Evolutionary conservation across 495 filamentous ascomycete species (phyloP).

Genomic region (Polyplosphaeria fusca): DNA sequence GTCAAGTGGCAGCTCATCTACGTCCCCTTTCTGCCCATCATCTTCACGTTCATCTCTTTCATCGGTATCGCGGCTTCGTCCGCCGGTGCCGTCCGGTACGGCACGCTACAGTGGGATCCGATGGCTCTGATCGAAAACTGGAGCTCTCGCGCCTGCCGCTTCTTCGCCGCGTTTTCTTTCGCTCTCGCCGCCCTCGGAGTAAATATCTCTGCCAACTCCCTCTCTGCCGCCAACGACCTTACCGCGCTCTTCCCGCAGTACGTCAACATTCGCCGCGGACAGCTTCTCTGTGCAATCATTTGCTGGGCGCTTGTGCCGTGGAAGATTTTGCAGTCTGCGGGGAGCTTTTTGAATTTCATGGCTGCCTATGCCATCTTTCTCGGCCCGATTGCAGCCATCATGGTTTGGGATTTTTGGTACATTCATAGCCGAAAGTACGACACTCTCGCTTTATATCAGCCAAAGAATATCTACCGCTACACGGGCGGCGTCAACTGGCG

Average conservation of each 20-base stretch:
- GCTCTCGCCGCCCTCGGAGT: conserved; percentile 56
- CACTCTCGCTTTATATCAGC: conserved; percentile 55
- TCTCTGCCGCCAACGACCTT: conserved; percentile 59
- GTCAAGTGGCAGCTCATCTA: conserved; percentile 55
- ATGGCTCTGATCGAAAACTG: conserved; percentile 51
- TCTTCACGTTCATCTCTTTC: conserved; percentile 51
- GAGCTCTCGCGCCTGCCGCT: conserved; percentile 54
- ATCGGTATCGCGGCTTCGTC: conserved; percentile 40
- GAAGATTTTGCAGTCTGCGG: conserved; percentile 60
- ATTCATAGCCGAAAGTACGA: conserved; percentile 61
- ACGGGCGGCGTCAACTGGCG: conserved; percentile 61
- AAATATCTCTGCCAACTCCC: conserved; percentile 59
- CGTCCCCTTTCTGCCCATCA: conserved; percentile 56
- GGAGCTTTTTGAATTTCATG: conserved; percentile 60
- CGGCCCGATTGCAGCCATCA: conserved; percentile 64
- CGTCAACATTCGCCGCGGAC: conserved; percentile 57
- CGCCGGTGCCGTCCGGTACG: conserved; percentile 44
- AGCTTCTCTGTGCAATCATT: conserved; percentile 52
- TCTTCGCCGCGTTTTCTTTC: conserved; percentile 55
- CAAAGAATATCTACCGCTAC: conserved; percentile 55
- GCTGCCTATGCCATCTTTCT: conserved; percentile 59
- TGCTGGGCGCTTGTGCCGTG: conserved; percentile 60
- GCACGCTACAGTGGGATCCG: conserved; percentile 54
- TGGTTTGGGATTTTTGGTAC: conserved; percentile 67
- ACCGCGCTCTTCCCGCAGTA: conserved; percentile 56